Conservation (phyloP, 2,329 filamentous ascomycete genomes). For the Talaromyces sp. region DNA sequence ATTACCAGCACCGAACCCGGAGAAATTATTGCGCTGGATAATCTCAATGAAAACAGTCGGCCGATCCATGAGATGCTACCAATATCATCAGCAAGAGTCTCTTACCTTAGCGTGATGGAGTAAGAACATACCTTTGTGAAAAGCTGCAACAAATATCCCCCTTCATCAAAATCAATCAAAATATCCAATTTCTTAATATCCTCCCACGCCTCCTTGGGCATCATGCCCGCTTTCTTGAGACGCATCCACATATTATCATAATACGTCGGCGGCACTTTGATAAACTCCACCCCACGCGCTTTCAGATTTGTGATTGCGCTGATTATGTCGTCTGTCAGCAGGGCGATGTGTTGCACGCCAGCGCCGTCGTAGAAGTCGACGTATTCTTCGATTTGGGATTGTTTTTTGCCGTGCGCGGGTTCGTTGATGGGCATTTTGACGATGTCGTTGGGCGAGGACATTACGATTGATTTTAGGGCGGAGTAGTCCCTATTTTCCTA, state of each 20-base stretch:
- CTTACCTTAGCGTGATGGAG: not conserved
- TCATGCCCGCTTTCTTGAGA: conserved; percentile 61
- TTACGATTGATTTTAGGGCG: conserved; percentile 83
- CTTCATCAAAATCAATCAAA: conserved; percentile 92
- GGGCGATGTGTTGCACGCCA: conserved; percentile 90
- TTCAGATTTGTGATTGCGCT: conserved; percentile 72
- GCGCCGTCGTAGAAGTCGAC: conserved; percentile 86
- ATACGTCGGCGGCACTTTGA: conserved; percentile 82
- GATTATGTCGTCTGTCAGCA: conserved; percentile 79
- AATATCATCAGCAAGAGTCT: not conserved
- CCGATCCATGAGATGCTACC: conserved; percentile 78
- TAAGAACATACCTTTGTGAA: conserved; percentile 62
- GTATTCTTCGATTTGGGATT: conserved; percentile 91
- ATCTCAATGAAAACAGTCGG: conserved; percentile 97
- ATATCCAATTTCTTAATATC: conserved; percentile 76
- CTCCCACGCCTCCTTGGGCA: conserved; percentile 76
- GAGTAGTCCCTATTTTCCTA: conserved; percentile 68
- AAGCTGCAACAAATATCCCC: conserved; percentile 74
- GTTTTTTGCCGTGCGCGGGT: conserved; percentile 83
- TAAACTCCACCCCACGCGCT: conserved; percentile 89
- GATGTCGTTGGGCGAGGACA: conserved; percentile 77
- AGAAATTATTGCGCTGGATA: conserved; percentile 86
- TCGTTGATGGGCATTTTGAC: conserved; percentile 99
- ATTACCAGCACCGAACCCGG: conserved; percentile 90
- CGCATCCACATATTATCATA: conserved; percentile 74